Evolutionary conservation across 768 basidiomycete species (phyloP), one percentile per base, ranked within the genome.

Genomic region (Rhizopogon salebrosus): DNA sequence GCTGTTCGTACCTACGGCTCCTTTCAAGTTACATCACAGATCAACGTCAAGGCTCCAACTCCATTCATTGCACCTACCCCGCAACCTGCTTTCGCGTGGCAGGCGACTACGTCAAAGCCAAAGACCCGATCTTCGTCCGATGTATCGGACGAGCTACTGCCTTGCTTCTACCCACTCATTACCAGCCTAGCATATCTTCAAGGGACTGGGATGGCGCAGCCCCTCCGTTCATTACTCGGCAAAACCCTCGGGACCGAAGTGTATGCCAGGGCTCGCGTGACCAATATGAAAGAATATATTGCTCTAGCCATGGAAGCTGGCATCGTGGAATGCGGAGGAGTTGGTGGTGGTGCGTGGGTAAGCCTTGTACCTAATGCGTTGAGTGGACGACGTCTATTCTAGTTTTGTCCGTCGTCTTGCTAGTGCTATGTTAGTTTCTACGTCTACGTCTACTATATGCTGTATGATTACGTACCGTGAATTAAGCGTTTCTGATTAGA

Each of bases 301-400:
- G 57, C 54, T 8, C 54, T 71, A 50, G 80, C 80, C 11, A 63
- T 66, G 36, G 62, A 71, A 52, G 64, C 57, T 13, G 71, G 67
- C 22, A 64, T 80, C 27, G 57, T 79, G 49, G 66, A 70, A 38
- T 64, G 70, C 13, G 79, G 79, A 26, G 77, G 75, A 2, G 41
- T 29, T 36, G 70, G 65, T 20, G 68, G 66, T 8, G 35, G 52
- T 14, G 71, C 69, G 8, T 78, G 78, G 78, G 45, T 3, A 14
- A 34, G 2, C 14, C 45, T 34, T n/a, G 29, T 34, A 0, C 29
- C 20, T 22, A 22, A 46, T 46, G 45, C 22, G 22, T 9, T 3
- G 1, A 34, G 3, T 10, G 31, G 45, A 46, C 22, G 23, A 14
- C 45, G 20, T 23, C 16, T 20, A 22, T 46, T 1, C 31, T 46